phyloP scores from a whole-genome alignment of 2,329 filamentous ascomycete species.

The Stagonosporopsis rhizophila region DNA sequence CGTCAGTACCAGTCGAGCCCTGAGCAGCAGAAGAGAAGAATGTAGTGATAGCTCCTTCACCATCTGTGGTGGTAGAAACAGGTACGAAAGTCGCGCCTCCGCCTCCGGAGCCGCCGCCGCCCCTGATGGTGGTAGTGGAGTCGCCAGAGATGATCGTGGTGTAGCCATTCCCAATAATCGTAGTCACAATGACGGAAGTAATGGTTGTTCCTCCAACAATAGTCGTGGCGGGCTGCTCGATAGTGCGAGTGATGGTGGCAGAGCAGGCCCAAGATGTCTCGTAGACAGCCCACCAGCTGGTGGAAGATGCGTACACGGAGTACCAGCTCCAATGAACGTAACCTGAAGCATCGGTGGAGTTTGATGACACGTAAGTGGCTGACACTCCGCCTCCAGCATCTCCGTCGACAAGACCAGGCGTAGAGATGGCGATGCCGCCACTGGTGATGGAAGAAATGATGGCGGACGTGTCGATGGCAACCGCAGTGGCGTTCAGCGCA shows the following conservation, averaged over 20 bases:
- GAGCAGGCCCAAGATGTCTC: conserved; percentile 37
- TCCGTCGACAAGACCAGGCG: conserved; percentile 31
- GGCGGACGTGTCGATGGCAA: conserved; percentile 28
- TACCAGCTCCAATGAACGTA: conserved; percentile 35
- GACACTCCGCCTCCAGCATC: conserved; percentile 32
- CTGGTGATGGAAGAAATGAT: conserved; percentile 33
- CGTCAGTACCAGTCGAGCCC: conserved; percentile 25
- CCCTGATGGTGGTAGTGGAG: conserved; percentile 24
- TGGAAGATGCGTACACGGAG: conserved; percentile 34
- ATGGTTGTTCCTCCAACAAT: conserved; percentile 19
- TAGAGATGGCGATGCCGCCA: conserved; percentile 28
- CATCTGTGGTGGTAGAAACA: conserved; percentile 31
- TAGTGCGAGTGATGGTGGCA: conserved; percentile 28
- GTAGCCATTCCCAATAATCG: conserved; percentile 31
- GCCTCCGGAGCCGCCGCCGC: conserved; percentile 19
- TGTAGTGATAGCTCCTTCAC: conserved; percentile 29
- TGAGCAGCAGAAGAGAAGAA: conserved; percentile 30
- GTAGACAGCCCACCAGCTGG: conserved; percentile 37
- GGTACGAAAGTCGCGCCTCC: conserved; percentile 33
- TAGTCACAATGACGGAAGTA: conserved; percentile 24
- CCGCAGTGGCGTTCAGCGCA: conserved; percentile 9
- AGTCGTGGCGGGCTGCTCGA: conserved; percentile 26
- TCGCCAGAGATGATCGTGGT: conserved; percentile 35
- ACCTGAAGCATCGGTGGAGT: conserved; percentile 31
- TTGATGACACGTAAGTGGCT: conserved; percentile 30